phyloP scores from a whole-genome alignment of 1,284 basidiomycete genomes.

The Athelia psychrophila region DNA sequence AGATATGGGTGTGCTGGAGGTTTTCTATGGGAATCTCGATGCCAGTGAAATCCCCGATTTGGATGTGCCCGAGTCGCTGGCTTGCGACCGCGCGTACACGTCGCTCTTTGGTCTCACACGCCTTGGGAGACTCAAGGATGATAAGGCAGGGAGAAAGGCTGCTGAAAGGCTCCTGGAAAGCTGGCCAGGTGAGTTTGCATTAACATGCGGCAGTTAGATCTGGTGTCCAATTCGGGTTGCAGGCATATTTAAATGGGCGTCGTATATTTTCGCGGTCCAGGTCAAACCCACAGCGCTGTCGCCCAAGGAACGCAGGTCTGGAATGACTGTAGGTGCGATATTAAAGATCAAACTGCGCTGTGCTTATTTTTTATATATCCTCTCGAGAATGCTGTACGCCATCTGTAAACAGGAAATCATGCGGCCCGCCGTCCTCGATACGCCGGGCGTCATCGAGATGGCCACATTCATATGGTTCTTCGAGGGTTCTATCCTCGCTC shows the following conservation, averaged over 20 bases:
- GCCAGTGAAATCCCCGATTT: constrained; percentile 11
- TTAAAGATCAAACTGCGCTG: background rate
- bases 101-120: constrained; percentile 31
- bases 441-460: constrained; percentile 29
- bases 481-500: constrained; percentile 23
- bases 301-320: constrained; percentile 14
- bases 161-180: constrained; percentile 10
- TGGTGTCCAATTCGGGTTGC: background rate
- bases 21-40: constrained; percentile 26
- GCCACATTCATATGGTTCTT: constrained; percentile 30
- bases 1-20: constrained; percentile 17
- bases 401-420: too few species aligned
- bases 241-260: constrained; percentile 33
- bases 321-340: constrained; percentile 22
- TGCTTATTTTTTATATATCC: constrained; percentile 7
- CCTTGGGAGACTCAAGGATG: constrained; percentile 22
- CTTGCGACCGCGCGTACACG: constrained; percentile 26
- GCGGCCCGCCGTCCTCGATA: constrained; percentile 25
- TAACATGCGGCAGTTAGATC: background rate
- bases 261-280: constrained; percentile 27
- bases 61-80: constrained; percentile 11
- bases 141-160: constrained; percentile 1
- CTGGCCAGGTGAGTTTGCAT: constrained; percentile 24
- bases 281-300: constrained; percentile 14
- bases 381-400: constrained; percentile 21